phyloP scores from a whole-genome alignment of 306 rosid genomes.

The Ormosia emarginata region DNA sequence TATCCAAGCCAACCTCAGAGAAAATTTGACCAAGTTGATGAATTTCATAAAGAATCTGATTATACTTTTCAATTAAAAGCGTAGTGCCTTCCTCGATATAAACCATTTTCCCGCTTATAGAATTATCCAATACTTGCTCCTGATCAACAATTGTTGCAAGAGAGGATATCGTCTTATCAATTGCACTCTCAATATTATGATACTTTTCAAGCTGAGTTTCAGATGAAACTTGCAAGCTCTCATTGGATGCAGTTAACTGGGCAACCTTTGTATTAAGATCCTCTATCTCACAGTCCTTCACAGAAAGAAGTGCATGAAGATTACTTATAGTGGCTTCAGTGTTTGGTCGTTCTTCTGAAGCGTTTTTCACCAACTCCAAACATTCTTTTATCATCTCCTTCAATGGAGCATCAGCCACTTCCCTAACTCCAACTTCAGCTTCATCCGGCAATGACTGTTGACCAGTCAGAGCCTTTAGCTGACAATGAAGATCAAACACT shows the following conservation, averaged over 20 bases:
- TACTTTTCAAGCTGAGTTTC: slow-evolving; percentile 45
- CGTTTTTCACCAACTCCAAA: slow-evolving; percentile 39
- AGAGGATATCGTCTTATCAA: slow-evolving; percentile 53
- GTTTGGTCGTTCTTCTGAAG: slow-evolving; percentile 43
- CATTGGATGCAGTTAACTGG: slow-evolving; percentile 42
- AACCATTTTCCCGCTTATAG: slow-evolving; percentile 49
- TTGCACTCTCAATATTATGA: slow-evolving; percentile 34
- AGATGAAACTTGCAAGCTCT: slow-evolving; percentile 30
- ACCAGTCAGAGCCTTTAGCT: slow-evolving; percentile 53
- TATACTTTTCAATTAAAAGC: slow-evolving; percentile 52
- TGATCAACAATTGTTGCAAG: slow-evolving; percentile 51
- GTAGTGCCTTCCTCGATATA: slow-evolving; percentile 56
- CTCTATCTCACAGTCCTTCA: slow-evolving; percentile 72
- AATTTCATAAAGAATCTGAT: slow-evolving; percentile 55
- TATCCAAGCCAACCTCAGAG: slow-evolving; percentile 44
- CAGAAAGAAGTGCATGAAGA: slow-evolving; percentile 39
- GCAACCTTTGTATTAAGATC: slow-evolving; percentile 55
- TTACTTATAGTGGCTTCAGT: slow-evolving; percentile 38
- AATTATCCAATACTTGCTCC: slow-evolving; percentile 45
- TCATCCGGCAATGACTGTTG: slow-evolving; percentile 23
- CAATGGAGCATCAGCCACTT: slow-evolving; percentile 28
- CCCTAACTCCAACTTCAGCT: slow-evolving; percentile 27
- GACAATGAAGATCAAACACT: slow-evolving; percentile 42
- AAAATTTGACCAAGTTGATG: slow-evolving; percentile 57
- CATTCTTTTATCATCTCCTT: slow-evolving; percentile 57